phyloP scores from a whole-genome alignment of 495 filamentous ascomycete species.

The Cetradonia linearis region DNA sequence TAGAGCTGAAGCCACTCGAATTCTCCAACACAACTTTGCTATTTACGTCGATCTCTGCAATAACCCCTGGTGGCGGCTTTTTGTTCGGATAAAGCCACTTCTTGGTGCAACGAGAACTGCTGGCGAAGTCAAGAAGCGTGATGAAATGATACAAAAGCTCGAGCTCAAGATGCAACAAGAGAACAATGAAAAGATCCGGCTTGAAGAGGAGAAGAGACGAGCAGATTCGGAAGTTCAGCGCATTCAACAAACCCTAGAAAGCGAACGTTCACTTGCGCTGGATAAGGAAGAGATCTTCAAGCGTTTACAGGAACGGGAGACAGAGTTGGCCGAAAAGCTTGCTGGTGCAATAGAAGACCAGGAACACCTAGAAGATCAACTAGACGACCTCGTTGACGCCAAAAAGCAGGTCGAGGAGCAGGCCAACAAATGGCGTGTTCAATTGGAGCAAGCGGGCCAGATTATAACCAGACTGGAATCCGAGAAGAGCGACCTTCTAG shows the following conservation, averaged over 20 bases:
- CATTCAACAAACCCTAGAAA: conserved; percentile 87
- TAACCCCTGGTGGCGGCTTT: conserved; percentile 94
- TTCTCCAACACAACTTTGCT: conserved; percentile 88
- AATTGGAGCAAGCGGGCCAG: conserved; percentile 83
- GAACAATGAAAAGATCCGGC: conserved; percentile 57
- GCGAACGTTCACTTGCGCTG: conserved; percentile 83
- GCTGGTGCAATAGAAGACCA: conserved; percentile 90
- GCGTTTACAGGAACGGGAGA: conserved; percentile 77
- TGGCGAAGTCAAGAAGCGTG: conserved; percentile 82
- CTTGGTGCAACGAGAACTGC: conserved; percentile 84
- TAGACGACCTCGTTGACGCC: conserved; percentile 79
- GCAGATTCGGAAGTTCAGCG: conserved; percentile 77
- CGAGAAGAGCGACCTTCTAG: conserved; percentile 66
- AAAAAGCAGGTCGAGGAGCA: conserved; percentile 86
- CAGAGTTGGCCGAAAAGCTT: conserved; percentile 78
- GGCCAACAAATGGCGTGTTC: conserved; percentile 61
- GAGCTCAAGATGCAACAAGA: conserved; percentile 76
- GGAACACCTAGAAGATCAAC: conserved; percentile 82
- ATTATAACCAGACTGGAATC: conserved; percentile 76
- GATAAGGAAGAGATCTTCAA: conserved; percentile 99
- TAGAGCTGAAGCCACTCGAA: conserved; percentile 83
- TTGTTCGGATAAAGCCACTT: conserved; percentile 91
- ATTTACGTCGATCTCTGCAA: conserved; percentile 78
- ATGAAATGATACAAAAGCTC: conserved; percentile 82
- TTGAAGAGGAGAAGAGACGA: conserved; percentile 88